Conservation (phyloP, 441 rosid species). For the Aquilaria agallochum region DNA sequence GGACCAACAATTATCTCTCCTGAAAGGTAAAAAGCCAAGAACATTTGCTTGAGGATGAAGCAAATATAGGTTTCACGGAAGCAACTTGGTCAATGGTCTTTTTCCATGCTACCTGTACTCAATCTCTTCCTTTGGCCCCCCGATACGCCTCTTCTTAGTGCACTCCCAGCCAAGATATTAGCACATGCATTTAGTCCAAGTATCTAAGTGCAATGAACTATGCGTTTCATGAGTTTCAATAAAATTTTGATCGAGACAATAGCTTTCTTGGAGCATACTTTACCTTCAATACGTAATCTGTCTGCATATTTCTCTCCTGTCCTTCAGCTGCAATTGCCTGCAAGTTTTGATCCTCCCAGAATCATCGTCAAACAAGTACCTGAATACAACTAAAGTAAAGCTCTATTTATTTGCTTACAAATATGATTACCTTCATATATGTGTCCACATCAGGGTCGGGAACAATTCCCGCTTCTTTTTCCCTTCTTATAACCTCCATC, state of each 20-base stretch:
- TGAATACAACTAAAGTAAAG: not conserved
- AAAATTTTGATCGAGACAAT: not conserved
- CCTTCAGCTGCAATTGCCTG: conserved; percentile 72
- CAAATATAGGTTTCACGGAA: not conserved
- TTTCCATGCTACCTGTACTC: conserved; percentile 45
- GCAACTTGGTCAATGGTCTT: not conserved
- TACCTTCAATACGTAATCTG: conserved; percentile 75
- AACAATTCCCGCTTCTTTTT: conserved; percentile 44
- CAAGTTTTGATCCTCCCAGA: not conserved
- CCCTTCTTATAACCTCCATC: conserved; percentile 52
- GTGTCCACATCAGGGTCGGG: conserved; percentile 65
- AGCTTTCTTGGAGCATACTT: not conserved
- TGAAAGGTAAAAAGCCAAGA: conserved; percentile 8
- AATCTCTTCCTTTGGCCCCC: conserved; percentile 71
- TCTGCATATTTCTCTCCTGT: conserved; percentile 44
- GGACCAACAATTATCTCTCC: conserved; percentile 46
- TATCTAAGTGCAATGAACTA: conserved; percentile 31
- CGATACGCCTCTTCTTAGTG: conserved; percentile 53
- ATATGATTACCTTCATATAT: conserved; percentile 61
- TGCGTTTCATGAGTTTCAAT: not conserved
- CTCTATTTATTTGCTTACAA: too few relatives aligned
- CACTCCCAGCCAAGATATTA: conserved; percentile 53
- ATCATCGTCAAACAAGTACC: not conserved
- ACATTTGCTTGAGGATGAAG: not conserved
- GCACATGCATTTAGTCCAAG: conserved; percentile 70